Conservation (phyloP, 257 asterid genomes). For the Oldenlandia corymbosa region DNA sequence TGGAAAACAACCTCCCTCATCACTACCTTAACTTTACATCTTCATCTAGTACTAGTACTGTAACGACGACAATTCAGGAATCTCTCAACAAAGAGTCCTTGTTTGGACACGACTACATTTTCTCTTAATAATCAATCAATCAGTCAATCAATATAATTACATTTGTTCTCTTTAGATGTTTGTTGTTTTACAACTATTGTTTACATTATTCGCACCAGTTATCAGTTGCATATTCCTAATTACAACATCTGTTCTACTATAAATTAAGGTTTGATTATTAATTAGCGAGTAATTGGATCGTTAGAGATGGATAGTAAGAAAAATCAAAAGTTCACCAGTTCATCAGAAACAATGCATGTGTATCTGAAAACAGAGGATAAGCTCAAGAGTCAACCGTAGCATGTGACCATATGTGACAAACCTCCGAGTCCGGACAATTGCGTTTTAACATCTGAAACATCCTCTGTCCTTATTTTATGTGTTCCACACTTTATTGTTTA, state of each 20-base stretch:
- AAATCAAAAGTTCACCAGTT: not conserved
- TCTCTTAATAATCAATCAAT: conserved; percentile 10
- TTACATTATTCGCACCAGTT: too few relatives aligned
- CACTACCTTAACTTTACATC: conserved; percentile 1
- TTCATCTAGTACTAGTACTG: not conserved
- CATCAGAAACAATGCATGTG: not conserved
- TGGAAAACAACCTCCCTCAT: not conserved
- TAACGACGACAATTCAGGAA: not conserved
- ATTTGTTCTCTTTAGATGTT: too few relatives aligned
- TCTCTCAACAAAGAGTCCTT: not conserved
- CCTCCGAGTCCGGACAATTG: too few relatives aligned
- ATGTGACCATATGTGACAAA: not conserved
- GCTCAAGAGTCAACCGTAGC: not conserved
- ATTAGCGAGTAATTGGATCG: not conserved
- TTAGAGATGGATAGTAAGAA: not conserved
- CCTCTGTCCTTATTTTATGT: too few relatives aligned
- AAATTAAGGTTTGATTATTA: not conserved
- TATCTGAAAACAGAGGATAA: not conserved
- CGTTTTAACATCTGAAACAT: too few relatives aligned
- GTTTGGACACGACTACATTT: not conserved
- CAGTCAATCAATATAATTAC: too few relatives aligned
- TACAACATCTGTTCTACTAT: too few relatives aligned
- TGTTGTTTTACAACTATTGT: too few relatives aligned
- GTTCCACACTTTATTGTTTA: too few relatives aligned
- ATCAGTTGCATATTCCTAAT: too few relatives aligned